Evolutionary conservation across 306 rosid genomes (phyloP).

Genomic region (Cicer chorassanicum): DNA sequence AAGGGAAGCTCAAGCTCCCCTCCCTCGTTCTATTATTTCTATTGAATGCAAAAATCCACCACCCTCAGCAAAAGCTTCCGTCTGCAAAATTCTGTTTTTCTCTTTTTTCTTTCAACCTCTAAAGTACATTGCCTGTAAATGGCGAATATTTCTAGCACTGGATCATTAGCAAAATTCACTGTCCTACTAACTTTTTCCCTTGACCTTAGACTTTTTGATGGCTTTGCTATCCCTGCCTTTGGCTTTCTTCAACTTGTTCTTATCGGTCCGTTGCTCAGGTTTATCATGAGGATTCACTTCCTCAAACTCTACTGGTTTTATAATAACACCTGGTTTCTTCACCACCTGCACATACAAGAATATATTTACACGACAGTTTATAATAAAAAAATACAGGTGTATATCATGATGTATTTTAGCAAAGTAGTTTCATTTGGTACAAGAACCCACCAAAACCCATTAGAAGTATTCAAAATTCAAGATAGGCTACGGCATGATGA

Average conservation of each 20-base stretch:
- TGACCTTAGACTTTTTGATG: constrained; percentile 49
- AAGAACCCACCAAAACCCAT: constrained; percentile 4
- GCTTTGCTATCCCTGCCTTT: constrained; percentile 49
- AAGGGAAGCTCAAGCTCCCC: neutral
- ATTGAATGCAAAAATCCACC: neutral
- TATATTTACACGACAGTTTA: constrained; percentile 8
- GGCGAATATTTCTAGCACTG: constrained; percentile 23
- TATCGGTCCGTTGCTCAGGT: constrained; percentile 52
- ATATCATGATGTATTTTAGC: neutral
- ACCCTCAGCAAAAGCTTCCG: neutral
- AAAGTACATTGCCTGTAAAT: constrained; percentile 33
- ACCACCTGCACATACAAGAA: constrained; percentile 63
- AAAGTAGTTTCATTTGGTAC: neutral
- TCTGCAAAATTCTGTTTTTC: neutral
- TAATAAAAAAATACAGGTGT: neutral
- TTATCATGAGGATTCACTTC: constrained; percentile 75
- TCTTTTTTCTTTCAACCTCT: neutral
- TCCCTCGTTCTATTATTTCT: constrained; percentile 16
- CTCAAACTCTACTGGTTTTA: constrained; percentile 70
- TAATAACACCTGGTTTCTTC: constrained; percentile 81
- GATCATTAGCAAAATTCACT: constrained; percentile 29
- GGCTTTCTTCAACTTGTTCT: constrained; percentile 49
- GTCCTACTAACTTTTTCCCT: constrained; percentile 19
- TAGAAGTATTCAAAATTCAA: neutral
- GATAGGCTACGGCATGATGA: neutral